Evolutionary conservation across 2,329 filamentous ascomycete genomes (phyloP).

Genomic region (Tolypocladium paradoxum): DNA sequence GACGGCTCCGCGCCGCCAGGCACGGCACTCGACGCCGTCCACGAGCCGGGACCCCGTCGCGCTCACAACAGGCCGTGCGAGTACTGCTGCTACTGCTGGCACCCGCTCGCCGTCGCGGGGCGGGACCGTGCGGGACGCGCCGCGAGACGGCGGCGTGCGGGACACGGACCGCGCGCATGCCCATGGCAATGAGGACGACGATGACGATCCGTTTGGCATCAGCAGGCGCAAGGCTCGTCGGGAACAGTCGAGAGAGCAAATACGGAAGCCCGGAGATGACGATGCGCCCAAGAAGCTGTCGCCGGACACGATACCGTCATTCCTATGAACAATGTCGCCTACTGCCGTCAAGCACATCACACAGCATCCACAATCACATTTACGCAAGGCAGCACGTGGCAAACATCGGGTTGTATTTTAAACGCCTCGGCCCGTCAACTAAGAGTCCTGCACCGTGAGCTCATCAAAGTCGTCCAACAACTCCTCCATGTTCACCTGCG

Average conservation of each 20-base stretch:
- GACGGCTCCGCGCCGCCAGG: not conserved
- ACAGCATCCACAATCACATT: not conserved
- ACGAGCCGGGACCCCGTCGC: not conserved
- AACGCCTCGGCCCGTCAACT: constrained; percentile 25
- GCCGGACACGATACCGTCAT: constrained; percentile 25
- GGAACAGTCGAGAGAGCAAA: constrained; percentile 18
- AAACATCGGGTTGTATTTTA: constrained; percentile 1
- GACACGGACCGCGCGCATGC: not conserved
- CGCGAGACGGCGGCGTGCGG: not conserved
- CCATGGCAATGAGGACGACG: constrained; percentile 12
- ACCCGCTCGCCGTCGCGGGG: not conserved
- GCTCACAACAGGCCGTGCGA: not conserved
- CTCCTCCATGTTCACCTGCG: constrained; percentile 67
- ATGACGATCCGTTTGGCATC: constrained; percentile 25
- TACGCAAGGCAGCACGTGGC: not conserved
- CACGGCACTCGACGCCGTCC: not conserved
- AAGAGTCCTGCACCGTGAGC: constrained; percentile 37
- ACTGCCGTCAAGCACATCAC: not conserved
- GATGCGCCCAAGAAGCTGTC: constrained; percentile 8
- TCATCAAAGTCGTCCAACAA: constrained; percentile 90
- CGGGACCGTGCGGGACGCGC: not conserved
- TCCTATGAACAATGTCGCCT: constrained; percentile 15
- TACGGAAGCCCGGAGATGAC: constrained; percentile 9
- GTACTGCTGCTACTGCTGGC: not conserved
- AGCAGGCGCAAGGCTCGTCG: constrained; percentile 17